Conservation (phyloP, 2,329 filamentous ascomycete genomes). For the Aspergillus aculeatus region DNA sequence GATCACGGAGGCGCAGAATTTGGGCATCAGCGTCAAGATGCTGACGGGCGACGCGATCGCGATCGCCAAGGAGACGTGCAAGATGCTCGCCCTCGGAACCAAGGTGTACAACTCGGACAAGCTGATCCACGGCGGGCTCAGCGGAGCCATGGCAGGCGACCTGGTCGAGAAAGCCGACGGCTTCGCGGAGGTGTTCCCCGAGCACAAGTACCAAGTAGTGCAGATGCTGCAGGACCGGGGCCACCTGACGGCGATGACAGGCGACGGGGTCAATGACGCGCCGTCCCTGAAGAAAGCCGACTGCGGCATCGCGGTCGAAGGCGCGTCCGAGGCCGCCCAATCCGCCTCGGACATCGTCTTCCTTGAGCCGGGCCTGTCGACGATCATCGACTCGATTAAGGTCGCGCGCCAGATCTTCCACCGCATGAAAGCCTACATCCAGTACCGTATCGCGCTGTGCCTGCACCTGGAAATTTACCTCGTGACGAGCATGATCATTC, state of each 20-base stretch:
- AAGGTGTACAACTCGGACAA: conserved; percentile 80
- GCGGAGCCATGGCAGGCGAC: conserved; percentile 71
- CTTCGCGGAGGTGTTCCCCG: conserved; percentile 72
- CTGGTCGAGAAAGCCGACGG: conserved; percentile 72
- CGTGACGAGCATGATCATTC: conserved; percentile 74
- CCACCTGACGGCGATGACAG: conserved; percentile 72
- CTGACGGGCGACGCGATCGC: conserved; percentile 76
- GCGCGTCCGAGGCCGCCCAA: conserved; percentile 69
- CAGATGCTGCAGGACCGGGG: conserved; percentile 73
- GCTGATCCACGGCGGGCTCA: conserved; percentile 72
- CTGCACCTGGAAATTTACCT: conserved; percentile 74
- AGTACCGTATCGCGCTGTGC: conserved; percentile 74
- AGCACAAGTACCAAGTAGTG: conserved; percentile 74
- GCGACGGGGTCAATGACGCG: conserved; percentile 73
- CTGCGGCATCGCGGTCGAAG: conserved; percentile 72
- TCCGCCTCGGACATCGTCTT: conserved; percentile 73
- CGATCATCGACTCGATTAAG: conserved; percentile 72
- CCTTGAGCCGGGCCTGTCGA: conserved; percentile 68
- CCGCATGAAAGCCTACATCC: conserved; percentile 75
- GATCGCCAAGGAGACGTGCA: conserved; percentile 79
- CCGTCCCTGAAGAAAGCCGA: conserved; percentile 72
- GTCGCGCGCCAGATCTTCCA: conserved; percentile 73
- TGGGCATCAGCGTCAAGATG: conserved; percentile 78
- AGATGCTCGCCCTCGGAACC: conserved; percentile 74
- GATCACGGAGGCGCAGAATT: conserved; percentile 70